Base-by-base conservation (phyloP, 129 eudicot genomes). In the Solidago caesia region DNA sequence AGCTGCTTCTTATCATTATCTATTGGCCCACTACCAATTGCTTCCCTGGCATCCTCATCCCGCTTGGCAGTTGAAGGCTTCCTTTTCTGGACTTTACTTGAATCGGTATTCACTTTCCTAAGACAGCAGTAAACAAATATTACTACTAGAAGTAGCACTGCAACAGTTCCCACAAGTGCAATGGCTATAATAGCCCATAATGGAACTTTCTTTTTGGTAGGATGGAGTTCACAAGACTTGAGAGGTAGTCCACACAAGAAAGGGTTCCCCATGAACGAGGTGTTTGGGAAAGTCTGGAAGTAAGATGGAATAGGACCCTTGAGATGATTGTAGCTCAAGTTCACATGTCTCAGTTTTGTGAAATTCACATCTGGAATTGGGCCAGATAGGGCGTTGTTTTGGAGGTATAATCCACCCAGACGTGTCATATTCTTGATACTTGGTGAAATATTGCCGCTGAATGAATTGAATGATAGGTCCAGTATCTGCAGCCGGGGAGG, bases 171-270 rank as follows among this genome's bases (percentile, higher is more conserved):
- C 73, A 86, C 86, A 15, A 73, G 77, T 43, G 91, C 89, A 82
- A 84, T 82, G 57, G 82, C 86, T 74, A 84, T 71, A 78, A 87
- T 84, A 78, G 55, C 84, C 72, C 89, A 80, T 45, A 78, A 21
- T 10, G 87, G 26, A 14, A 85, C 53, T 78, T 82, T 90, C 77
- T 56, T 87, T 76, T 56, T 83, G 48, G 89, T 79, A 76, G 85
- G 70, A 69, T 53, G 64, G 12, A 56, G 64, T 26, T 59, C 73
- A 75, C 97, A 91, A 33, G 88, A 55, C 45, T 45, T 71, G 15
- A 91, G 82, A 49, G 97, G 97, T 13, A 51, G 78, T 43, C 97
- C 94, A 71, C 97, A 91, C 71, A 91, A 81, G 15, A 33, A 75
- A 47, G 82, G 66, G 82, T 91, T 91, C 48, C 94, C 97, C 12